Conservation (phyloP, 176 grass and related monocot species). For the Rhynchospora tenuis region DNA sequence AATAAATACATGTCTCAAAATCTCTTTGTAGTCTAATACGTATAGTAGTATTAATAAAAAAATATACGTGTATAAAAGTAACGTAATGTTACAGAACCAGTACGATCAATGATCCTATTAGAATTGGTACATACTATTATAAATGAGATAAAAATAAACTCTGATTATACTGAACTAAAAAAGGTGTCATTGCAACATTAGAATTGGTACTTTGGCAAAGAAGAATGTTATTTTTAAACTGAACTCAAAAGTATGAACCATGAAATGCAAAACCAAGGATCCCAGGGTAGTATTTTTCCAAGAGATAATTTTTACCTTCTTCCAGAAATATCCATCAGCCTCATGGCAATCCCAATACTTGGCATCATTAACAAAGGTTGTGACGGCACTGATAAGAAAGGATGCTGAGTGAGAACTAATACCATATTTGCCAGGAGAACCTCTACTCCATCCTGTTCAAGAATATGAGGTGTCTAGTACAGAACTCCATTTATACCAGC, state of each 20-base stretch:
- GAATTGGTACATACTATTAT: too few relatives aligned
- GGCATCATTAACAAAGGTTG: constrained; percentile 87
- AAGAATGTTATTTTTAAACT: neutral
- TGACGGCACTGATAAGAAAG: constrained; percentile 81
- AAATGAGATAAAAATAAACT: neutral
- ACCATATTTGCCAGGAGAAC: constrained; percentile 71
- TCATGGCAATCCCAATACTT: constrained; percentile 87
- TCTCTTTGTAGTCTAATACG: too few relatives aligned
- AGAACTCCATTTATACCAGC: constrained; percentile 93
- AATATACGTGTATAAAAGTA: too few relatives aligned
- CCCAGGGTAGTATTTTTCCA: neutral
- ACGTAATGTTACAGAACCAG: too few relatives aligned
- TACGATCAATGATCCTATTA: too few relatives aligned
- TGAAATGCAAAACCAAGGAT: neutral
- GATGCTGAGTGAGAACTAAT: constrained; percentile 85
- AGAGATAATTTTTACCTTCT: constrained; percentile 63
- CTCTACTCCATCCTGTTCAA: constrained; percentile 78
- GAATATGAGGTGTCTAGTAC: constrained; percentile 91
- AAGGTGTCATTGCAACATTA: neutral
- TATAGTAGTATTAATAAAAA: too few relatives aligned
- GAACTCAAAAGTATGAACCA: neutral
- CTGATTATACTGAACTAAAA: neutral
- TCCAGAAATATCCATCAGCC: constrained; percentile 92
- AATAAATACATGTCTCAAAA: too few relatives aligned
- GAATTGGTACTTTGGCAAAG: neutral